Percentiles rank a stretch among this genome's conserved stretches.
Conservation (phyloP, 2,329 filamentous ascomycete species). For the Botrytis elliptica region DNA sequence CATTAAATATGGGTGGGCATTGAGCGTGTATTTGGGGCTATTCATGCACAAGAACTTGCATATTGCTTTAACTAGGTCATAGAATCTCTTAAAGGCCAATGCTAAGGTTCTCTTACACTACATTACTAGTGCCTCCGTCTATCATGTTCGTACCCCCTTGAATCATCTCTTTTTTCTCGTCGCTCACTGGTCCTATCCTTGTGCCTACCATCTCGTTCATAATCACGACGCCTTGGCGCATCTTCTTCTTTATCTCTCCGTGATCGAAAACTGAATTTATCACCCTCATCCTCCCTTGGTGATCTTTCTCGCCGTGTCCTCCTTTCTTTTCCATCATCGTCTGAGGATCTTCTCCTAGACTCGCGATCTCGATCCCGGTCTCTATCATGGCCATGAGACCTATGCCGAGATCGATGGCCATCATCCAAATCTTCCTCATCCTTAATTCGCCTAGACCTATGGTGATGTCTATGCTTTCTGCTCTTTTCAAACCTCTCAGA, state of each 20-base stretch:
- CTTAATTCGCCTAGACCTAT: slow-evolving; percentile 29
- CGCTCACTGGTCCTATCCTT: slow-evolving; percentile 8
- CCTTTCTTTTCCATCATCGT: slow-evolving; percentile 21
- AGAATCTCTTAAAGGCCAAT: not conserved
- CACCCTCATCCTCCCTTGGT: slow-evolving; percentile 12
- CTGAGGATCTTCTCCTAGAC: slow-evolving; percentile 15
- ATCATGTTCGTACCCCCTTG: slow-evolving; percentile 21
- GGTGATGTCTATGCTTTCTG: slow-evolving; percentile 32
- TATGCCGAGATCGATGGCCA: slow-evolving; percentile 25
- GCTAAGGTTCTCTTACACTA: not conserved
- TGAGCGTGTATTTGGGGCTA: not conserved
- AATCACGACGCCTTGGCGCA: slow-evolving; percentile 19
- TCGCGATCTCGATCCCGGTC: slow-evolving; percentile 10
- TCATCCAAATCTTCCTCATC: slow-evolving; percentile 24
- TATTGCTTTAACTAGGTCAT: not conserved
- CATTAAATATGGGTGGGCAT: not conserved
- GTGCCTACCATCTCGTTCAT: slow-evolving; percentile 6
- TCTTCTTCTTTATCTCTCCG: slow-evolving; percentile 22
- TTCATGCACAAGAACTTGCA: slow-evolving; percentile 6
- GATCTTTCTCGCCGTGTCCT: slow-evolving; percentile 11
- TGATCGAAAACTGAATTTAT: slow-evolving; percentile 18
- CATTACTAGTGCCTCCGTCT: slow-evolving; percentile 24
- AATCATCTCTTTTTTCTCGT: slow-evolving; percentile 25
- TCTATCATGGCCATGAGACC: slow-evolving; percentile 20
- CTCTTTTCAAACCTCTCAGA: slow-evolving; percentile 30